phyloP scores from a whole-genome alignment of 2,329 filamentous ascomycete species.

The Paraphaeosphaeria minitans region DNA sequence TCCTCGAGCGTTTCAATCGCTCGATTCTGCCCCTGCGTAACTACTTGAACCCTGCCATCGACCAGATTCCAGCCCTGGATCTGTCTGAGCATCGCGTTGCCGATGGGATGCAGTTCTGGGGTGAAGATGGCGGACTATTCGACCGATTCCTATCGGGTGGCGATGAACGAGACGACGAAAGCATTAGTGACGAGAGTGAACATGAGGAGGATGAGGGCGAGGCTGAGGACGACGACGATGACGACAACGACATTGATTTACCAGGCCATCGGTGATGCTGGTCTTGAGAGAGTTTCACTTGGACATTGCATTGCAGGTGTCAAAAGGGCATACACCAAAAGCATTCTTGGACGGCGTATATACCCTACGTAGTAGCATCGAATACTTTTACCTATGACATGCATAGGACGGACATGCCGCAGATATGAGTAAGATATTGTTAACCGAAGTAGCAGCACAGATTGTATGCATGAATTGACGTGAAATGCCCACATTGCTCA shows the following conservation, averaged over 20 bases:
- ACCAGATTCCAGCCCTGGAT: constrained; percentile 40
- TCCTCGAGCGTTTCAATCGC: constrained; percentile 52
- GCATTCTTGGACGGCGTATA: constrained; percentile 7
- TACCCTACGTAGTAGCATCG: constrained; percentile 1
- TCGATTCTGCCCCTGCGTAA: constrained; percentile 53
- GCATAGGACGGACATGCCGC: background rate
- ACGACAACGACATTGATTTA: constrained; percentile 36
- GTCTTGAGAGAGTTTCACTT: background rate
- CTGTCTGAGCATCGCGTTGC: constrained; percentile 34
- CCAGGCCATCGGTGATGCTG: constrained; percentile 41
- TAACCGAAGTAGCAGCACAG: background rate
- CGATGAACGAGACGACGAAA: constrained; percentile 35
- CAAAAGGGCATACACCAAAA: background rate
- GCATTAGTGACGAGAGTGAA: constrained; percentile 42
- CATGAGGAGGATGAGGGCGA: constrained; percentile 33
- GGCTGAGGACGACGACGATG: constrained; percentile 26
- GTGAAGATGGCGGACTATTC: constrained; percentile 34
- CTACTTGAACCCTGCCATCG: constrained; percentile 46
- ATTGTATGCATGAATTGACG: no score
- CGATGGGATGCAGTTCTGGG: constrained; percentile 41
- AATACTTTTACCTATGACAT: background rate
- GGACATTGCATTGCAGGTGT: constrained; percentile 18
- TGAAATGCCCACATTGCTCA: no score
- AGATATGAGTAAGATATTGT: background rate
- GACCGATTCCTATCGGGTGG: constrained; percentile 29